Evolutionary conservation across 768 basidiomycete genomes (phyloP).

Genomic region (Lactarius deliciosus): DNA sequence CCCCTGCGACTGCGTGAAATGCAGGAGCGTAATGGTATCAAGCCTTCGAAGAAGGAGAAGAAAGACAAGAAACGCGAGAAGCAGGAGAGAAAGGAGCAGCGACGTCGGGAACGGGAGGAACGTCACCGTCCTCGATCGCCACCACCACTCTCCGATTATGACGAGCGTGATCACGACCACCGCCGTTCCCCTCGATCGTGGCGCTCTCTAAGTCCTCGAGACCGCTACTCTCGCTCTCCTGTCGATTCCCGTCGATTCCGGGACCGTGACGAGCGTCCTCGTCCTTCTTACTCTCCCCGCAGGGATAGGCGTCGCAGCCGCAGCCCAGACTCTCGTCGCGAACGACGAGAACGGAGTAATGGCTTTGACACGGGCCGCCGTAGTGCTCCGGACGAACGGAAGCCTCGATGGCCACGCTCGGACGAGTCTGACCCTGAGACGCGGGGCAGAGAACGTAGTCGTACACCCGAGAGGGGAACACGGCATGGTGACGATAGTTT

Average conservation of each 20-base stretch:
- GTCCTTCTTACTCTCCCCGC: conserved; percentile 32
- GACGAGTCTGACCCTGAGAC: conserved; percentile 49
- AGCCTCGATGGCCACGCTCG: conserved; percentile 49
- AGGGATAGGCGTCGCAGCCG: conserved; percentile 34
- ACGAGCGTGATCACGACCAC: conserved; percentile 37
- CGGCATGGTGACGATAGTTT: conserved; percentile 36
- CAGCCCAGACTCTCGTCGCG: conserved; percentile 22
- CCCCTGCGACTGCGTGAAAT: conserved; percentile 80
- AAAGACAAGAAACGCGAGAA: conserved; percentile 62
- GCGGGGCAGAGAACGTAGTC: conserved; percentile 34
- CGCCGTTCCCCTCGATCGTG: conserved; percentile 35
- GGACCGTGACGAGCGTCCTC: conserved; percentile 29
- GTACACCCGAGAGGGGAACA: conserved; percentile 29
- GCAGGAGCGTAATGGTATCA: conserved; percentile 79
- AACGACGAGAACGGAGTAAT: conserved; percentile 26
- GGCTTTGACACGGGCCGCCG: conserved; percentile 29
- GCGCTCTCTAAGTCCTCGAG: conserved; percentile 47
- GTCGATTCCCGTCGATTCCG: conserved; percentile 35
- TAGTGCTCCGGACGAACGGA: conserved; percentile 35
- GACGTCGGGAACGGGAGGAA: conserved; percentile 32
- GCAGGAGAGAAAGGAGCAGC: conserved; percentile 39
- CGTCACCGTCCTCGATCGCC: conserved; percentile 31
- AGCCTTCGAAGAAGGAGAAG: conserved; percentile 72
- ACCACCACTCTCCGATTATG: conserved; percentile 35
- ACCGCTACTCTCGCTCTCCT: conserved; percentile 52